Conservation (phyloP, 2,329 filamentous ascomycete species). For the Pezicula radicicola region DNA sequence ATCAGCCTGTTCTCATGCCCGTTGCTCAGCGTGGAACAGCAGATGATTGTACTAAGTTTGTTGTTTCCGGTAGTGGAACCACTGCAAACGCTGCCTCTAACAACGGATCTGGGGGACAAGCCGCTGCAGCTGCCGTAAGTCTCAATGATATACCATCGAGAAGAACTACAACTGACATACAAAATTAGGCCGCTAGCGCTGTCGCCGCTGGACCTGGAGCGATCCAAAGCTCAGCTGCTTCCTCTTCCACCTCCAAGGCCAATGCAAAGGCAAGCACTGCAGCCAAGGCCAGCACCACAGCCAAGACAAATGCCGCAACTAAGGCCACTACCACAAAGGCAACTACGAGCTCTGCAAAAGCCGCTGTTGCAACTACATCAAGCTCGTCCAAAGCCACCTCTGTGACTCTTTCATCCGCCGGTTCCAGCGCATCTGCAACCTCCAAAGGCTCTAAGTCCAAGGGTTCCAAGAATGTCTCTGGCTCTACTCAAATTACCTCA, state of each 20-base stretch:
- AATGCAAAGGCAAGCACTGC: background rate
- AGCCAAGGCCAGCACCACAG: background rate
- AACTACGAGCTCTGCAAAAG: background rate
- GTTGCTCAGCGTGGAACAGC: conserved; percentile 41
- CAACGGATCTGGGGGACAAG: conserved; percentile 9
- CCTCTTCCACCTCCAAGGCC: too few relatives aligned
- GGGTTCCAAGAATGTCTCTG: background rate
- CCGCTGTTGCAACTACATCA: background rate
- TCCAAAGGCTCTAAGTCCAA: background rate
- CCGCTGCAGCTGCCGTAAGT: conserved; percentile 10
- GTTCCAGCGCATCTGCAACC: too few relatives aligned
- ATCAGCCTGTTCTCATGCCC: conserved; percentile 40
- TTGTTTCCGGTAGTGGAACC: conserved; percentile 26
- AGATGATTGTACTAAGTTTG: conserved; percentile 43
- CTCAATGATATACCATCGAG: conserved; percentile 3
- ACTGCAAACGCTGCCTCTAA: conserved; percentile 17
- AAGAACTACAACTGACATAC: background rate
- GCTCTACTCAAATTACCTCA: too few relatives aligned
- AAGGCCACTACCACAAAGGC: conserved; percentile 6
- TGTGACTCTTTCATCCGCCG: too few relatives aligned
- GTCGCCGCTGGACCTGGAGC: background rate
- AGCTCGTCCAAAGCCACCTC: too few relatives aligned
- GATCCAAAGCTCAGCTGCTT: too few relatives aligned
- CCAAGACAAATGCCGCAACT: background rate
- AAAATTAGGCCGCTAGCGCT: background rate